Conservation (phyloP, 1,284 basidiomycete genomes). For the Moesziomyces globuligerus region DNA sequence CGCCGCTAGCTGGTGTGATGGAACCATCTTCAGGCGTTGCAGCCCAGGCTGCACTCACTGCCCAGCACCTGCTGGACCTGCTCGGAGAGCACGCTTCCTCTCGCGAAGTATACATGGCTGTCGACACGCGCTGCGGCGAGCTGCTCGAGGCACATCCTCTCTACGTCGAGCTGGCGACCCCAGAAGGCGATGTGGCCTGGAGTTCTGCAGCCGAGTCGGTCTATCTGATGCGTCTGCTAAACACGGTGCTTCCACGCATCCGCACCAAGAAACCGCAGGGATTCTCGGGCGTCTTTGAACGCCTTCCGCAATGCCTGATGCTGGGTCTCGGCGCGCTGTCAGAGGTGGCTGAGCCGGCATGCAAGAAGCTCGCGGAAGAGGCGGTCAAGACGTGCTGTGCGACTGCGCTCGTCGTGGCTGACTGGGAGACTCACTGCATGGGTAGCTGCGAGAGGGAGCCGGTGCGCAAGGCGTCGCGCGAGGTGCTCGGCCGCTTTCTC, state of each 20-base stretch:
- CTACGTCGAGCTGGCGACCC: constrained; percentile 3
- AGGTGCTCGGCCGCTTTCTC: constrained; percentile 32
- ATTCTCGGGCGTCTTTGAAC: constrained; percentile 49
- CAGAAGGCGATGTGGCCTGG: constrained; percentile 12
- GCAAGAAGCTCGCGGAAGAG: constrained; percentile 16
- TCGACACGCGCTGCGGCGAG: constrained; percentile 50
- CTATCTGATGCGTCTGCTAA: constrained; percentile 36
- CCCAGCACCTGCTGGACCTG: constrained; percentile 32
- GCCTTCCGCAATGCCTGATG: constrained; percentile 41
- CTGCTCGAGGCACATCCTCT: constrained; percentile 18
- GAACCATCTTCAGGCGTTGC: constrained; percentile 11
- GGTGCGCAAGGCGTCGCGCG: constrained; percentile 22
- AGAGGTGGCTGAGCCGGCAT: background rate
- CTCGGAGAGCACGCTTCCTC: constrained; percentile 45
- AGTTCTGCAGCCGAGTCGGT: constrained; percentile 25
- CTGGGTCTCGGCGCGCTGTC: constrained; percentile 18
- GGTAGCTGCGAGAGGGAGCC: constrained; percentile 21
- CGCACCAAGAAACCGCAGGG: constrained; percentile 54
- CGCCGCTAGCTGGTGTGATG: constrained; percentile 44
- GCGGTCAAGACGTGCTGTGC: constrained; percentile 36
- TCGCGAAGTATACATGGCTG: constrained; percentile 57
- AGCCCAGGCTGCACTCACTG: constrained; percentile 12
- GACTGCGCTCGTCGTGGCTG: constrained; percentile 30
- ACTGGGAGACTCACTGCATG: constrained; percentile 39
- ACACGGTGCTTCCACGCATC: constrained; percentile 49